Base-by-base conservation (phyloP, 1,284 basidiomycete species). In the Takashimella koratensis region DNA sequence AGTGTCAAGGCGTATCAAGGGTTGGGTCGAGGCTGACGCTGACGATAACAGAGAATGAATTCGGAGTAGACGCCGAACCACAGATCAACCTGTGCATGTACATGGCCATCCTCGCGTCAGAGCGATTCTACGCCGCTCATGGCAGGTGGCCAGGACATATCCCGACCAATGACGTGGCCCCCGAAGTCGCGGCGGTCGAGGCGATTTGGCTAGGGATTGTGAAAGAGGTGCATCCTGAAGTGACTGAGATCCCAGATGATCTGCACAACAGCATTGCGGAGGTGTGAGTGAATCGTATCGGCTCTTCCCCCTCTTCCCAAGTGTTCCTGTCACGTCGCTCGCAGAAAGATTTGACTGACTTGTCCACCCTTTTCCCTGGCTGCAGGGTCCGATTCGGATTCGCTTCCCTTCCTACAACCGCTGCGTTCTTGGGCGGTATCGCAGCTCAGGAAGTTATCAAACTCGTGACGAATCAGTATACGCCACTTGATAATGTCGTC, bases 371-470 rank as follows among this genome's bases (percentile, higher is more conserved):
- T n/a, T n/a, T n/a, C n/a, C n/a, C 54, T 62, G 46, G 56, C 48
- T 16, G 3, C 60, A 67, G 74, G n/a, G 84, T 80, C 4, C 86
- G 94, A 16, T 83, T 91, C 1, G 91, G 90, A 2, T 86, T 84
- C 2, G 85, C 89, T 1, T 90, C 95, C 63, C 76, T 98, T 1
- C 93, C 95, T 0, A 94, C 92, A 59, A 94, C 87, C 0, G 90
- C 96, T 0, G 93, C 93, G 0, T 85, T 98, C 67, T 77, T 98
- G 2, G 96, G 96, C 13, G 96, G 95, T 0, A 75, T 98, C 19
- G 88, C 94, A 23, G 92, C 92, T n/a, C 96, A 98, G 66, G 96
- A 98, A 75, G 85, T 86, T 5, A 98, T 98, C 82, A 98, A 99
- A 81, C 82, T 98, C 75, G 87, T 97, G 65, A 98, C 95, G 57